Evolutionary conservation across 768 basidiomycete genomes (phyloP).

Genomic region (Termitomyces titanicus): DNA sequence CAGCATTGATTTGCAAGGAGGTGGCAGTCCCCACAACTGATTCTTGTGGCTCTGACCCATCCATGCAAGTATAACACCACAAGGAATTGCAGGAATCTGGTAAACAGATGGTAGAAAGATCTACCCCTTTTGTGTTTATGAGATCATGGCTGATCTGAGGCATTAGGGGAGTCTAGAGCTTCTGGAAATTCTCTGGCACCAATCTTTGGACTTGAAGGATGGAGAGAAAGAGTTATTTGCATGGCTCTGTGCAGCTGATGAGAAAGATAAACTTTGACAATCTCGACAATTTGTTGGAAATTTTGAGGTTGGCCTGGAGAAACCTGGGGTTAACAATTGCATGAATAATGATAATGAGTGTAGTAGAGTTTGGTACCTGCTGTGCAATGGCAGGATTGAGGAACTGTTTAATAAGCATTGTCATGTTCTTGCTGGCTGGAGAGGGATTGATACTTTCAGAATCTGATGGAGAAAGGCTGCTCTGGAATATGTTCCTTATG

Average conservation of each 20-base stretch:
- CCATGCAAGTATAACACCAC: constrained; percentile 25
- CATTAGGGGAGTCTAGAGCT: constrained; percentile 24
- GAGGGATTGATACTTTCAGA: neutral
- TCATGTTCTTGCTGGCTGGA: constrained; percentile 1
- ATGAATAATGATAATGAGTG: neutral
- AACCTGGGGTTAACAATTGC: neutral
- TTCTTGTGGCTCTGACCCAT: constrained; percentile 15
- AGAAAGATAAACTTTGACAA: constrained; percentile 22
- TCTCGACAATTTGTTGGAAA: constrained; percentile 21
- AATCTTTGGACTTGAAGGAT: constrained; percentile 16
- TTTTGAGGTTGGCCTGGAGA: constrained; percentile 12
- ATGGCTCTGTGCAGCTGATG: constrained; percentile 17
- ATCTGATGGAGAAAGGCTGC: neutral
- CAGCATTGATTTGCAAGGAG: constrained; percentile 8
- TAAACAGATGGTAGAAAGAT: constrained; percentile 23
- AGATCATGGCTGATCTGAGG: constrained; percentile 19
- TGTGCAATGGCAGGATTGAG: constrained; percentile 15
- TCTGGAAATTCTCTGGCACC: constrained; percentile 16
- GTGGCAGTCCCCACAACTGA: constrained; percentile 37
- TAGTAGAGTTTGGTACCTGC: constrained; percentile 12
- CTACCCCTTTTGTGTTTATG: constrained; percentile 14
- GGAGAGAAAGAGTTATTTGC: constrained; percentile 19
- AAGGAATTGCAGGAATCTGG: constrained; percentile 24
- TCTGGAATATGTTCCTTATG: constrained; percentile 12
- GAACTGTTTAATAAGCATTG: constrained; percentile 17